Evolutionary conservation across 2,329 filamentous ascomycete species (phyloP), one percentile per base, ranked within the genome.

Genomic region (Stachybotrys chartarum): DNA sequence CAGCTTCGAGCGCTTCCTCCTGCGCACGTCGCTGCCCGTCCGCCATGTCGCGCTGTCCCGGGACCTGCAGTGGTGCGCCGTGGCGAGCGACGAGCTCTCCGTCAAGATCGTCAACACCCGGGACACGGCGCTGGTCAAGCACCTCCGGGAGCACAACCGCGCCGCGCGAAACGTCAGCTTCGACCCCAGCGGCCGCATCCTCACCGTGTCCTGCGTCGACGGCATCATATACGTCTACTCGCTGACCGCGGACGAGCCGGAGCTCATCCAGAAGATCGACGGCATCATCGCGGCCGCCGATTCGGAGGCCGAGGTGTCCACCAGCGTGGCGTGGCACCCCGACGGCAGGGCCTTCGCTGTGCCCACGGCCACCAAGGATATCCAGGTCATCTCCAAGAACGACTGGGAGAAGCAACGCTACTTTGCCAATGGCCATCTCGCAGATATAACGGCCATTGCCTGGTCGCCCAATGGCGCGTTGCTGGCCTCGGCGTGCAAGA

Each of bases 391-490:
- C 55, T 96, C 93, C n/a, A 85, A 86, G 58, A 85, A 84, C 53
- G 91, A 97, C 68, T 97, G 93, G 89, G 89, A 91, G 67, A 87
- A 88, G 61, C 91, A 97, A 69, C 83, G 88, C 57, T 74, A 77
- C 0, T 99, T 99, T 68, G 75, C 84, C 14, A 85, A 86, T 32
- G 91, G 88, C 0, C 94, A 97, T 66, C 84, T 85, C 47, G 87
- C 86, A 17, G 89, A 95, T 61, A 87, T 99, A 56, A 96, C 91
- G 0, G 88, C 92, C 3, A 74, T 95, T 42, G 85, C 89, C 42
- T 99, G 94, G 94, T 96, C 93, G 14, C 91, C 91, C 1, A 99
- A 99, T 66, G 94, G 94, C 45, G 90, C 92, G 1, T 78, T 99
- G 64, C 78, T 99, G 24, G 91, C 86, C 10, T 84, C 84, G 17